Base-by-base conservation (phyloP, 768 basidiomycete species). In the Epithele typhae region DNA sequence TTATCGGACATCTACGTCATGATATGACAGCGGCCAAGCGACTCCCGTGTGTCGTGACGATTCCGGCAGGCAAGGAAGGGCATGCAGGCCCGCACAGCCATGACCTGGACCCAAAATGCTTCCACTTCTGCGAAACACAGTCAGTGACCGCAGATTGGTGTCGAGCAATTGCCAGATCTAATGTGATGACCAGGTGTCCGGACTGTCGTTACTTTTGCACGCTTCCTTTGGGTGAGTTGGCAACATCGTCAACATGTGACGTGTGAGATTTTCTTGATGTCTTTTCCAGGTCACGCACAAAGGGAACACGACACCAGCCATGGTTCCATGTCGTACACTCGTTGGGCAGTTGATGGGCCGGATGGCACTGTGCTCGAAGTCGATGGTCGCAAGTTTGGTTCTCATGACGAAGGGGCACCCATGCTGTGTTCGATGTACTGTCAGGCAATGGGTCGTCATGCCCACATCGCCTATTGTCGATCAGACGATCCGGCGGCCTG, bases 341-440 rank as follows among this genome's bases (percentile, higher is more conserved):
- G 68, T 34, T 84, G 82, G 82, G 66, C 73, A 0, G 57, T 82
- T 3, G 78, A 81, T 43, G 76, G 74, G 1, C 70, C 72, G 1
- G 74, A 79, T 7, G 77, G 70, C 15, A 68, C 66, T 2, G 59
- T 64, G 1, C 45, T 81, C 0, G 82, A 83, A 51, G 62, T 82
- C 3, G 71, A 75, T 46, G 81, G 81, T 3, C 72, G 72, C 46
- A 75, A 69, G 48, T 83, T 79, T 56, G 76, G 70, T 14, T 52
- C 72, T 0, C 68, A 72, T 19, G 78, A 80, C 41, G 75, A 77
- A 35, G 79, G 81, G 7, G 79, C 78, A 0, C 81, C 81, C 0
- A 78, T 82, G 76, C 69, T 82, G 68, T 82, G 82, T 54, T 81
- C 70, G 37, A 65, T 81, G 17, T 59, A 78, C 23, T 83, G 79